phyloP scores from a whole-genome alignment of 148 eudicot species.

The Heliosperma pusillum region DNA sequence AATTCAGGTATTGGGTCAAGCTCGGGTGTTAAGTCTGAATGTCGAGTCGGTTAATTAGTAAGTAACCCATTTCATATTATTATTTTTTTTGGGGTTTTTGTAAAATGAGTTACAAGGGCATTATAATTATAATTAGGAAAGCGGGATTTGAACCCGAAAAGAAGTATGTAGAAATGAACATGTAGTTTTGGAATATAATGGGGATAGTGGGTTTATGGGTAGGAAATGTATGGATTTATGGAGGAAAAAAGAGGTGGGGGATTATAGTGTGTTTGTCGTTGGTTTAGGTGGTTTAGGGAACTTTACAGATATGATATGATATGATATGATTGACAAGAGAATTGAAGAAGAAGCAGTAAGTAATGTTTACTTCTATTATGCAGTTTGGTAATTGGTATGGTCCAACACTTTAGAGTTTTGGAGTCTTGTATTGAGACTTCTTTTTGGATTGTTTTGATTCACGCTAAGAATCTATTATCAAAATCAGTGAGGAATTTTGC shows the following conservation, averaged over 20 bases:
- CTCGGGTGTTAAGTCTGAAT: too few species aligned
- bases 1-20: too few species aligned
- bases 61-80: too few species aligned
- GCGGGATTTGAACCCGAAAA: too few species aligned
- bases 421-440: neutral
- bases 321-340: too few species aligned
- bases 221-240: neutral
- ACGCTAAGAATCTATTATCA: neutral
- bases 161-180: too few species aligned
- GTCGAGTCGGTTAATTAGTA: too few species aligned
- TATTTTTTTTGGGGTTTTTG: neutral
- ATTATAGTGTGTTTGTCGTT: neutral
- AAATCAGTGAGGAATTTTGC: neutral
- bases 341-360: neutral
- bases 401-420: neutral
- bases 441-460: neutral
- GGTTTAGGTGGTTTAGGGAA: neutral
- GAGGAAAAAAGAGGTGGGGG: constrained; percentile 11
- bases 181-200: neutral
- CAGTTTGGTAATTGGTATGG: neutral
- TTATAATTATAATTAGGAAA: too few species aligned
- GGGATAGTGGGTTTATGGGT: neutral
- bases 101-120: too few species aligned
- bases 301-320: constrained; percentile 17
- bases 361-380: neutral